Percentiles rank a stretch among this genome's conserved stretches.
These are phyloP conservation scores for Esteya vermicola DNA, from an alignment of 2,329 filamentous ascomycete species.

Conservation along the genomic window DNA sequence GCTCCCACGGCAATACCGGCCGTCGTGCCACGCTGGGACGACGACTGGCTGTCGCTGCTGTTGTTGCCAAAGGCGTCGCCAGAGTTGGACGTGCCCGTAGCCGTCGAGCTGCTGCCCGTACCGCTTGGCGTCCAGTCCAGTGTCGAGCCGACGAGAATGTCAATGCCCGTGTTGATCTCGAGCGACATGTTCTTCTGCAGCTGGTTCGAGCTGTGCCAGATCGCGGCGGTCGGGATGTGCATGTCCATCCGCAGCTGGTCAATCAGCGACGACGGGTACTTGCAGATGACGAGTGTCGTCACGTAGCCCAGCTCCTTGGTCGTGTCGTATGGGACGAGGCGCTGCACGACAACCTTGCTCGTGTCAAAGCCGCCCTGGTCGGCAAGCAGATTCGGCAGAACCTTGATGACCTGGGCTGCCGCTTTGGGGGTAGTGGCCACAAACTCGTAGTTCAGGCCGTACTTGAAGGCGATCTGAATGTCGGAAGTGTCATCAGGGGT, in stretches of 20 bases:
- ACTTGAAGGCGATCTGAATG: constrained; percentile 76
- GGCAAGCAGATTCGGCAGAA: constrained; percentile 56
- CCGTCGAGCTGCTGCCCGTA: constrained; percentile 21
- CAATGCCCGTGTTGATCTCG: constrained; percentile 75
- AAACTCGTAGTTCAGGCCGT: constrained; percentile 70
- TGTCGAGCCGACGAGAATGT: constrained; percentile 37
- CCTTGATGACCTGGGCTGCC: constrained; percentile 72
- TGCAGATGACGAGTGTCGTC: constrained; percentile 59
- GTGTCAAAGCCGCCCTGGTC: constrained; percentile 43
- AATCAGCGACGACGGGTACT: constrained; percentile 57
- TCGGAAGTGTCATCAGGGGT: constrained; percentile 51
- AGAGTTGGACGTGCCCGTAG: constrained; percentile 13
- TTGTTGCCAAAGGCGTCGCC: constrained; percentile 21
- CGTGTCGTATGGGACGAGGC: constrained; percentile 66
- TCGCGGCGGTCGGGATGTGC: constrained; percentile 51
- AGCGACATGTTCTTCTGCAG: constrained; percentile 60
- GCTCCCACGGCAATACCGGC: constrained; percentile 64
- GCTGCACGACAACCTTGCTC: constrained; percentile 48
- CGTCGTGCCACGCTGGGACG: constrained; percentile 47
- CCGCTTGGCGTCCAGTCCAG: constrained; percentile 25
- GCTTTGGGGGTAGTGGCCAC: constrained; percentile 58
- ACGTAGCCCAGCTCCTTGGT: constrained; percentile 56
- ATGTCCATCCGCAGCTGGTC: constrained; percentile 55
- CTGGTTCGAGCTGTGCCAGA: constrained; percentile 57
- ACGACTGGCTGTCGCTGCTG: constrained; percentile 31